A percentile compares a stretch with the other conserved stretches of the same genome.
Conservation (phyloP, 805 yeast species). For the Helenozyma rhizophorensis region DNA sequence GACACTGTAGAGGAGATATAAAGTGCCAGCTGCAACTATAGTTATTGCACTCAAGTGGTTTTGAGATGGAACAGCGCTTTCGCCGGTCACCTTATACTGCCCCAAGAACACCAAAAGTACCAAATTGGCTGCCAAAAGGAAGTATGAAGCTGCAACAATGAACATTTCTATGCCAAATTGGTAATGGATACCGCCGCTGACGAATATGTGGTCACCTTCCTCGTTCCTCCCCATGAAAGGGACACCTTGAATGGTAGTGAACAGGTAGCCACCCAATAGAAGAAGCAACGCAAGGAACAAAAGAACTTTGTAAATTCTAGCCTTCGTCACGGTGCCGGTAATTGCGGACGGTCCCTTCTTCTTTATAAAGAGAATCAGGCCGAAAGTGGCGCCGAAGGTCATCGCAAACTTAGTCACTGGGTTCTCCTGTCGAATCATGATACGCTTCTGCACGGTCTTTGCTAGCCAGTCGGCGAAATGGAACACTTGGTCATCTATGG, state of each 20-base stretch:
- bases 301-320: constrained; percentile 17
- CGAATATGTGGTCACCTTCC: constrained; percentile 47
- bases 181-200: constrained; percentile 62
- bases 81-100: constrained; percentile 20
- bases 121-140: constrained; percentile 39
- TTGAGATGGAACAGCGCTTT: constrained; percentile 15
- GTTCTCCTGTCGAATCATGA: constrained; percentile 39
- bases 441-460: constrained; percentile 38
- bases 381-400: constrained; percentile 45
- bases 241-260: constrained; percentile 53
- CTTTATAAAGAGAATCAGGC: constrained; percentile 43
- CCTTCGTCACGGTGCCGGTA: constrained; percentile 17
- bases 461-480: constrained; percentile 54
- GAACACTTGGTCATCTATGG: constrained; percentile 33
- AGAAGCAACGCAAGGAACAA: constrained; percentile 39
- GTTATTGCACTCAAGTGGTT: constrained; percentile 15
- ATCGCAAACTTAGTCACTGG: constrained; percentile 38
- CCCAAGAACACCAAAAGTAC: constrained; percentile 38
- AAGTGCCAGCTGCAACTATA: constrained; percentile 18
- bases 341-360: constrained; percentile 37
- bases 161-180: constrained; percentile 70
- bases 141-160: constrained; percentile 48
- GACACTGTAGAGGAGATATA: constrained; percentile 38
- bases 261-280: constrained; percentile 61
- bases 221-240: constrained; percentile 58